Evolutionary conservation across 202 grass and related monocot species (phyloP), one percentile per base, ranked within the genome.

Genomic region (Musa balbisiana): DNA sequence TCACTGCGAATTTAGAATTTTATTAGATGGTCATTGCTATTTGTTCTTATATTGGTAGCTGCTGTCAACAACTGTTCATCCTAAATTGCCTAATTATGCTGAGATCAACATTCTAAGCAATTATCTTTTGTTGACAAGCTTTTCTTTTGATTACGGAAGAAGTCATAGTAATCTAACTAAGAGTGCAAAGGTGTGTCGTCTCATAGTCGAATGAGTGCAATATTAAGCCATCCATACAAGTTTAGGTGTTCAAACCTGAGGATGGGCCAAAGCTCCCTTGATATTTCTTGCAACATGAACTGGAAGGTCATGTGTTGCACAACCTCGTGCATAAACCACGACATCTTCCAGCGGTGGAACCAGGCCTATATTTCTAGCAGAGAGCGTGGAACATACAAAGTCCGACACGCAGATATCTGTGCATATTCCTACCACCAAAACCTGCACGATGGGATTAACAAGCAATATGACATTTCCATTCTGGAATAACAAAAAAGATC

Each of bases 241-340:
- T 49, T 19, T 68, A 78, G 24, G 16, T n/a, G 13, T 20, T 17
- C 26, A 62, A 63, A 80, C 55, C 69, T 73, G 78, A 2, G 78
- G 78, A 72, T 80, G 78, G 29, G 17, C 43, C 15, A 91, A 81
- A 50, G 88, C 77, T 76, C 91, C 88, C 73, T 89, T 82, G 63
- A 91, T 87, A 83, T 83, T 89, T 52, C 65, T 78, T 69, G 90
- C 83, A 59, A 91, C 79, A 77, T 85, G 69, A 83, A 81, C 52
- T 66, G 88, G 90, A 43, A 98, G 83, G 82, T 98, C 84, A 63
- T 81, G 91, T 15, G 93, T 97, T 53, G 94, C 94, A 87, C 91
- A 98, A n/a, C 94, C 90, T 80, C 84, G 84, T 1, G 91, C 91
- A 80, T 93, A 98, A 76, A 98, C 90, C 22, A 98, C 84, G 25